Evolutionary conservation across 2,329 filamentous ascomycete species (phyloP), one percentile per base, ranked within the genome.

Genomic region (Cordyceps tenuipes): DNA sequence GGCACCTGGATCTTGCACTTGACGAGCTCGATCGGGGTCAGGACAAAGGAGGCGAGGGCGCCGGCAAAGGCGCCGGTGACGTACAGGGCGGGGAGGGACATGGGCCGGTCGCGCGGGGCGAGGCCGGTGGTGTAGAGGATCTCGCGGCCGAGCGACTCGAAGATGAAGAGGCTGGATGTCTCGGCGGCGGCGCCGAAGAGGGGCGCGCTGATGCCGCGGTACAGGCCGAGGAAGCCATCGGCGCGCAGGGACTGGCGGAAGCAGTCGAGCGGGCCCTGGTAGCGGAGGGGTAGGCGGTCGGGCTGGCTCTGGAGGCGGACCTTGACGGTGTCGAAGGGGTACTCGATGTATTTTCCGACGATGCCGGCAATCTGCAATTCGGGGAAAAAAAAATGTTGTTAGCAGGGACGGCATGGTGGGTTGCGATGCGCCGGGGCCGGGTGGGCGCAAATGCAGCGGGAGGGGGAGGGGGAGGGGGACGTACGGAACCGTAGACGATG

Each of bases 1-100:
- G 82, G 90, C 0, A 93, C 92, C 73, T 99, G 94, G 76, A 99
- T 96, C 75, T 94, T 95, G 82, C 94, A 99, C 76, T 99, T 99
- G 71, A 99, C 89, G 57, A 99, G 83, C 76, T 99, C 94, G 65
- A 99, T 91, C 0, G 94, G 94, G 0, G 94, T 99, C 63, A 99
- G 83, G 36, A 96, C 85, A 52, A 97, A 81, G 0, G 91, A 96
- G 0, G 94, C 96, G 68, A 96, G 89, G 44, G 89, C 88, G 39
- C 94, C 94, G 1, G 92, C 88, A 61, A 90, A 87, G 53, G 90
- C 93, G 51, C 94, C 94, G 19, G 91, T 95, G 56, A 85, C 76
- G 71, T 90, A 83, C 17, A 97, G 80, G 1, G 86, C 87, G 1
- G 82, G 75, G n/a, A 97, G 82, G 0, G 91, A 87, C 1, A 97